These are phyloP conservation scores for Globisporangium splendens DNA, from an alignment of 352 stramenopile species.

Conservation along the genomic window DNA sequence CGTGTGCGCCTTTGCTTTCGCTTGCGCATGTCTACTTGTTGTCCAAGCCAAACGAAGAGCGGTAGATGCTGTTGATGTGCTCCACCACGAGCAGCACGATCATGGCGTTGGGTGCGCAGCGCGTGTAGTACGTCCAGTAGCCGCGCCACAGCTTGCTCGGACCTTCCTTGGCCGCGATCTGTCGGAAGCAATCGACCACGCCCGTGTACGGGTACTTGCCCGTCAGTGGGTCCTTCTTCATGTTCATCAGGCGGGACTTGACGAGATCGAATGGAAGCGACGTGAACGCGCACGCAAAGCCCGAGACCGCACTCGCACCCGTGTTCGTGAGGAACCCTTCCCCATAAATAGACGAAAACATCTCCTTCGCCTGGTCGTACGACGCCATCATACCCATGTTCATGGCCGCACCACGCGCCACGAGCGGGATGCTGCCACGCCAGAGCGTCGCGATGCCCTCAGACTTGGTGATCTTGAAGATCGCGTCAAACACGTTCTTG, in stretches of 20 bases:
- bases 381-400: constrained; percentile 99
- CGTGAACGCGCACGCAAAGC: constrained; percentile 97
- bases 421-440: constrained; percentile 89
- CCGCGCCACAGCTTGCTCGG: constrained; percentile 95
- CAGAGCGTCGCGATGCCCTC: constrained; percentile 90
- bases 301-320: constrained; percentile 91
- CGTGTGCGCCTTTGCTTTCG: background rate
- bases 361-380: constrained; percentile 98
- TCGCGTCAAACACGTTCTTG: constrained; percentile 98
- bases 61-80: constrained; percentile 89
- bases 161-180: constrained; percentile 96
- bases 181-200: constrained; percentile 92
- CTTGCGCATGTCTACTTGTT: constrained; percentile 20
- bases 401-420: constrained; percentile 97
- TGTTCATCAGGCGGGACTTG: constrained; percentile 98
- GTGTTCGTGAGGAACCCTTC: constrained; percentile 90
- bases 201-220: constrained; percentile 94
- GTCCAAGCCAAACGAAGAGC: constrained; percentile 50
- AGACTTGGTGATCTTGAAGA: constrained; percentile 82
- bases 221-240: constrained; percentile 89
- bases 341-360: constrained; percentile 66
- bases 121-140: constrained; percentile 98
- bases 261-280: constrained; percentile 99
- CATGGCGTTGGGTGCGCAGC: constrained; percentile 99
- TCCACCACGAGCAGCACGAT: constrained; percentile 99